Evolutionary conservation across 345 rosid species (phyloP).

Genomic region (Eucalyptus camaldulensis): DNA sequence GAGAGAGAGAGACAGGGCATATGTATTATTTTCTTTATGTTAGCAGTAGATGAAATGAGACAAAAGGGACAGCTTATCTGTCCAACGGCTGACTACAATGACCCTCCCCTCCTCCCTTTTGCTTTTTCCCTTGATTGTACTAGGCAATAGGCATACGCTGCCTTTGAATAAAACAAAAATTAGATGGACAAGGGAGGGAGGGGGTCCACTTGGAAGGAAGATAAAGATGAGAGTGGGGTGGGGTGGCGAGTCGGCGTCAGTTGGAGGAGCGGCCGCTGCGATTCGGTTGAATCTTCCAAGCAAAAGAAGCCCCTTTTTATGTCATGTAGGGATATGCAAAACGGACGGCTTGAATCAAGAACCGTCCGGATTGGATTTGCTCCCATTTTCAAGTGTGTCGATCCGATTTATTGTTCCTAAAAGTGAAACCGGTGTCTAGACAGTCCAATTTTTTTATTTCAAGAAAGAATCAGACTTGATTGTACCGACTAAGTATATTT

Average conservation of each 20-base stretch:
- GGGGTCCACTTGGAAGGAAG: not conserved
- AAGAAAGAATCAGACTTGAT: accelerated
- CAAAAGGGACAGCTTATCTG: conserved; percentile 68
- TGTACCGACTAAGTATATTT: no score
- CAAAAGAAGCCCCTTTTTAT: not conserved
- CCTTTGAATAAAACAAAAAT: not conserved
- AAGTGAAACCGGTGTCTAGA: no score
- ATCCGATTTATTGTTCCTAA: no score
- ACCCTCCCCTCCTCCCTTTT: not conserved
- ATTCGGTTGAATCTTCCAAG: not conserved
- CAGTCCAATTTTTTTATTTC: accelerated
- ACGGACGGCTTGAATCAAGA: no score
- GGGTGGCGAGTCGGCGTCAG: not conserved
- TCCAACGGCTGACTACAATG: conserved; percentile 15
- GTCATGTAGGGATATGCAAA: not conserved
- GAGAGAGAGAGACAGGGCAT: not conserved
- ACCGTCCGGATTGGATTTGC: no score
- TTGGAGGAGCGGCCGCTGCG: not conserved
- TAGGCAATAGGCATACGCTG: not conserved
- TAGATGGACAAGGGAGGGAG: not conserved
- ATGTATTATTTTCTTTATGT: not conserved
- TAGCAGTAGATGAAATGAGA: conserved; percentile 1
- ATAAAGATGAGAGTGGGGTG: not conserved
- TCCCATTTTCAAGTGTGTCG: no score
- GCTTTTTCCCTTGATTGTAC: not conserved